phyloP scores from a whole-genome alignment of 805 yeast species.

The Metschnikowia baotianmanensis region DNA sequence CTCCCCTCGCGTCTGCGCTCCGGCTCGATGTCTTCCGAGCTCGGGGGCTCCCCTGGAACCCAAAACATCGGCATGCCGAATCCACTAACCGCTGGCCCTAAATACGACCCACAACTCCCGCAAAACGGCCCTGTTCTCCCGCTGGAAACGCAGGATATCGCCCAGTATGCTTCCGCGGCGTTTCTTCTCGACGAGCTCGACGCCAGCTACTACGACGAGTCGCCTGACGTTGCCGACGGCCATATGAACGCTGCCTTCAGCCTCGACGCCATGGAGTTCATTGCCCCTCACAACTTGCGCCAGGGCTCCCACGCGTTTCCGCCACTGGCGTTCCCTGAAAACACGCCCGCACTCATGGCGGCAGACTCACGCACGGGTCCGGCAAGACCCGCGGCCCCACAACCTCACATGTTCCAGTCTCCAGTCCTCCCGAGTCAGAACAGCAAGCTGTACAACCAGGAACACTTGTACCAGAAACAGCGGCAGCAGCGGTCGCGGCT shows the following conservation, averaged over 20 bases:
- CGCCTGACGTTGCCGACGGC: background rate
- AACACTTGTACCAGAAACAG: constrained; percentile 39
- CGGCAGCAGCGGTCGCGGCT: constrained; percentile 17
- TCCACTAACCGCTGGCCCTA: background rate
- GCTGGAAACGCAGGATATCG: background rate
- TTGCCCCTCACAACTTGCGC: constrained; percentile 16
- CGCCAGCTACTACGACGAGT: constrained; percentile 7
- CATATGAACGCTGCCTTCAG: background rate
- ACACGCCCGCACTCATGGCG: constrained; percentile 18
- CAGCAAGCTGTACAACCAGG: constrained; percentile 40
- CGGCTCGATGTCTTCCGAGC: background rate
- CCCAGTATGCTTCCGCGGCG: background rate
- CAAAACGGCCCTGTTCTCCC: background rate
- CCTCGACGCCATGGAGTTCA: constrained; percentile 17
- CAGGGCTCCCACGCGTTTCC: constrained; percentile 19
- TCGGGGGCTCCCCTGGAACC: background rate
- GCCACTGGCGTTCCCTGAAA: constrained; percentile 18
- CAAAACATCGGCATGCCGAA: background rate
- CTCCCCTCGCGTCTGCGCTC: background rate
- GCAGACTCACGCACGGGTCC: background rate
- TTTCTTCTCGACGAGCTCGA: constrained; percentile 17
- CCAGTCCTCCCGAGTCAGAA: constrained; percentile 44
- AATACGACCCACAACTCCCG: background rate
- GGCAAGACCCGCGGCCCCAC: background rate
- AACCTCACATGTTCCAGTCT: constrained; percentile 18